Conservation (phyloP, 108 stramenopile genomes). For the Seminavis robusta region DNA sequence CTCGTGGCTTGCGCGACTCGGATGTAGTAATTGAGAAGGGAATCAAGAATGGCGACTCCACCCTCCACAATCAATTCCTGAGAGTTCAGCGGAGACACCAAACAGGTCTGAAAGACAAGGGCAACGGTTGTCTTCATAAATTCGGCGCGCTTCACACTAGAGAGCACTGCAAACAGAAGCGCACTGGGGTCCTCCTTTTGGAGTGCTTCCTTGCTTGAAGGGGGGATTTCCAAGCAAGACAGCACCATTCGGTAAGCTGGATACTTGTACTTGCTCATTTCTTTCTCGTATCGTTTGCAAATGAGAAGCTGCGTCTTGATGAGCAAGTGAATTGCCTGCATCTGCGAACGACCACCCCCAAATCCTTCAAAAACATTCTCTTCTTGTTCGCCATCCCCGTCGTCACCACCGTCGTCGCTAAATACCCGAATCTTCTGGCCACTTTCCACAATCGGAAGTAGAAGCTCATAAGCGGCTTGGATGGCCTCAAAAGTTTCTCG, state of each 20-base stretch:
- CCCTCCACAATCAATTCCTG: slow-evolving; percentile 69
- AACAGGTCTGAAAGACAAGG: slow-evolving; percentile 60
- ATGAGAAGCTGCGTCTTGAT: slow-evolving; percentile 65
- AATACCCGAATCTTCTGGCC: slow-evolving; percentile 36
- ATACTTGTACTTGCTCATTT: slow-evolving; percentile 70
- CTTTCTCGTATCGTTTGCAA: slow-evolving; percentile 58
- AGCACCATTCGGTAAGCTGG: slow-evolving; percentile 62
- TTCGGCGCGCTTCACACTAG: slow-evolving; percentile 27
- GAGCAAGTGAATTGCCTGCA: slow-evolving; percentile 48
- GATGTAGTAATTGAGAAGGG: slow-evolving; percentile 44
- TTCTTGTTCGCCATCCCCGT: not conserved
- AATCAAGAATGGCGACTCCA: slow-evolving; percentile 38
- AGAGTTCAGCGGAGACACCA: slow-evolving; percentile 71
- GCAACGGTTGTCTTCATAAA: slow-evolving; percentile 39
- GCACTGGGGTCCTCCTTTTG: slow-evolving; percentile 6
- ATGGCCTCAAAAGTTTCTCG: slow-evolving; percentile 79
- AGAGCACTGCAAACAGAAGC: slow-evolving; percentile 19
- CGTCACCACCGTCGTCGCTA: not conserved
- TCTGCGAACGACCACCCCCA: slow-evolving; percentile 36
- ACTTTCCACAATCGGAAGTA: slow-evolving; percentile 54
- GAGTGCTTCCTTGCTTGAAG: slow-evolving; percentile 10
- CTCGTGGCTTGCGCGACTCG: slow-evolving; percentile 6
- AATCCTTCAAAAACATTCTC: slow-evolving; percentile 33
- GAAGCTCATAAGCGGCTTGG: slow-evolving; percentile 67
- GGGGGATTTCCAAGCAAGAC: slow-evolving; percentile 33